Evolutionary conservation across 371 early-diverging fungal species (phyloP), one percentile per base, ranked within the genome.

Genomic region (Rhizomucor miehei): DNA sequence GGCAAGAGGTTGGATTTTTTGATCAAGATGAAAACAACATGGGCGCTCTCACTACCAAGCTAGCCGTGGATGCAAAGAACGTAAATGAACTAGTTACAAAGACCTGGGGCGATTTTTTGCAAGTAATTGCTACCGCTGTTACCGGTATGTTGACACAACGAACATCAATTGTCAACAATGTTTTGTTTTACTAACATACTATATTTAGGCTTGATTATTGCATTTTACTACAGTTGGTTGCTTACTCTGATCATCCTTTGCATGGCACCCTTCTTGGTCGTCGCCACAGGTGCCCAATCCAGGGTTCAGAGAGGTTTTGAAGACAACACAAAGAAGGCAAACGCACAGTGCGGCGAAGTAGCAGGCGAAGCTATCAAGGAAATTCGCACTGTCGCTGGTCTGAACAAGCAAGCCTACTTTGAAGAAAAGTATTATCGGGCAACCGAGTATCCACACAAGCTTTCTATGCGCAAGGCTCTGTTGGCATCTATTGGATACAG

Each of bases 1-100:
- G 70, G 17, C 97, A 95, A 77, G 93, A 95, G 59, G 84, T 94
- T 54, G 88, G 77, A 6, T 97, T 80, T 69, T 97, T 89, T 68
- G 97, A 97, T 69, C 75, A 83, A 23, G 87, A 87, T 34, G 82
- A 85, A 44, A 86, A 96, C 72, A 82, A 77, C 36, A 85, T 89
- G 17, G 97, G 97, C 53, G 89, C 88, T 19, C 71, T 96, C 39
- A 86, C 92, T 0, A 75, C 93, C 12, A 84, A 88, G 39, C 80
- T 97, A 38, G 86, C 94, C 14, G 83, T 86, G 39, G 95, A 94
- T 66, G 91, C 95, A 13, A 73, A 81, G 58, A 78, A 80, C 63
- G 77, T 85, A 51, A 75, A 82, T 51, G 81, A 87, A 44, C 65
- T 88, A 48, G 81, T 94, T 21, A 81, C 86, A 36, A 87, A 79